A percentile compares a stretch with the other conserved stretches of the same genome.
Evolutionary conservation across 2,329 filamentous ascomycete species (phyloP).

Genomic region (Pyrenophora graminea): DNA sequence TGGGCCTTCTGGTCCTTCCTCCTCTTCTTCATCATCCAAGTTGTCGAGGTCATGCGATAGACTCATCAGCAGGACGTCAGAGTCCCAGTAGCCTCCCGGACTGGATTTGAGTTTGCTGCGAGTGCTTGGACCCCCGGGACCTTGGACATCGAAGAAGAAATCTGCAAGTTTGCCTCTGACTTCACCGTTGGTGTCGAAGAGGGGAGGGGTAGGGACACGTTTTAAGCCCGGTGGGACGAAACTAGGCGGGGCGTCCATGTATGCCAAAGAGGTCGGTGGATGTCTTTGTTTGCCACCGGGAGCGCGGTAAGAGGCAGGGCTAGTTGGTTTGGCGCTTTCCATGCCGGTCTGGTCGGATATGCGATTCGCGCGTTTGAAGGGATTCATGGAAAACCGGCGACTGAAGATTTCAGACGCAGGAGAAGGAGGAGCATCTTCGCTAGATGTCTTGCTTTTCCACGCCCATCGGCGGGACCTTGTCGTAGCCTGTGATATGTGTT

Average conservation of each 20-base stretch:
- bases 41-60: conserved; percentile 20
- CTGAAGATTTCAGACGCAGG: conserved; percentile 4
- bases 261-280: conserved; percentile 7
- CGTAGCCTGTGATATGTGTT: conserved; percentile 20
- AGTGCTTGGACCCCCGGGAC: background rate
- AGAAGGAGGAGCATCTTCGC: conserved; percentile 14
- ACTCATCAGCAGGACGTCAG: conserved; percentile 44
- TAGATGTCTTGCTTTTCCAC: conserved; percentile 22
- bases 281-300: background rate
- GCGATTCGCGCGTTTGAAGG: conserved; percentile 26
- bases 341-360: conserved; percentile 10
- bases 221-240: conserved; percentile 35
- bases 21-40: conserved; percentile 15
- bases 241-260: conserved; percentile 26
- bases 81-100: conserved; percentile 40
- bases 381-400: conserved; percentile 18
- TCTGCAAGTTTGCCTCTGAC: conserved; percentile 37
- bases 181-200: conserved; percentile 27
- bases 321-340: conserved; percentile 10
- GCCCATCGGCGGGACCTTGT: conserved; percentile 25
- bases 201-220: conserved; percentile 35
- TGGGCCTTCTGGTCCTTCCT: conserved; percentile 33
- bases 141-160: conserved; percentile 40
- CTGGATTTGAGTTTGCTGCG: conserved; percentile 11
- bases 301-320: background rate